Base-by-base conservation (phyloP, 1,139 yeast genomes). In the Lodderomyces parapsilosis region DNA sequence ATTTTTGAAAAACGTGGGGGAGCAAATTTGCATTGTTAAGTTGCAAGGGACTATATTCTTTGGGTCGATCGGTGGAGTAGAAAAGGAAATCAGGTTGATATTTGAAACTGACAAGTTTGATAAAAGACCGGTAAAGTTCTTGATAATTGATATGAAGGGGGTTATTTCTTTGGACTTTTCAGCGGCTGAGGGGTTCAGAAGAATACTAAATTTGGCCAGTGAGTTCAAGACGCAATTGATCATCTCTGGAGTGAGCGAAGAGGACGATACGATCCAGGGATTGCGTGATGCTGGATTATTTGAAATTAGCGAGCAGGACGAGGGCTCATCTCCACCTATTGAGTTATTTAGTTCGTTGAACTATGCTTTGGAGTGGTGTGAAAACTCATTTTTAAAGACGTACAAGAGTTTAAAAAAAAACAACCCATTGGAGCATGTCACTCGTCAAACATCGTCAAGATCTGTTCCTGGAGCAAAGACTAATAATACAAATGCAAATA, bases 361-460 rank as follows among this genome's bases (percentile, higher is more conserved):
- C 58, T 78, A 87, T 48, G 96, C 96, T 0, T 72, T 93, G 42
- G 98, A 93, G 63, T 91, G 96, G 96, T 89, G 97, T 70, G 99
- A 93, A 59, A 91, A 93, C 63, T 83, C 86, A 52, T 89, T 90
- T 56, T 73, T 93, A 54, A 73, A 79, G 39, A 83, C 88, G 39
- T 90, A 87, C 64, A 72, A 65, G 46, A 50, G 56, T 28, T 57
- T 70, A 32, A 58, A 65, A 44, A 56, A 55, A 43, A 11, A 13
- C 13, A 17, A n/a, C 14, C 34, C 27, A n/a, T 14, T 34, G n/a
- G 37, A 34, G 22, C 27, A 22, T 15, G 28, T 13, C 2, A 38
- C 27, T 35, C 18, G 30, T 1, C 42, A 19, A 18, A 30, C 34
- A 4, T 15, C 37, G n/a, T 39, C 46, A 6, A 43, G 41, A 24